Base-by-base conservation (phyloP, 306 rosid species). In the Begonia loranthoides region DNA sequence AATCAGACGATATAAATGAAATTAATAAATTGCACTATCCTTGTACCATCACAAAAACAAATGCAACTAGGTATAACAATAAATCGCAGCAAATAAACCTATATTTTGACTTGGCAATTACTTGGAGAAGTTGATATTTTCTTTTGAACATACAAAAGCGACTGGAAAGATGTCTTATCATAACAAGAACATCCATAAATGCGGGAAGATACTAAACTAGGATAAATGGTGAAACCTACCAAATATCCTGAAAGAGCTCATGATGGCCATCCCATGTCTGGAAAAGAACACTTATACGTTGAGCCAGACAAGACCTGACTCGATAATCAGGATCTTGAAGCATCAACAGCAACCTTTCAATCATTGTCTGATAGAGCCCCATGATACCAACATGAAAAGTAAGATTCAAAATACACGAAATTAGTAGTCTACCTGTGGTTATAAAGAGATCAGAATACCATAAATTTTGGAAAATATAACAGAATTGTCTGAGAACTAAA, bases 181-280 rank as follows among this genome's bases (percentile, higher is more conserved):
- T 45, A 15, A 45, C 9, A 9, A 56, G 12, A 46, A 28, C 52
- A 14, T 10, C 15, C 49, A 53, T 49, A 55, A 21, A 17, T 64
- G 13, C 64, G 56, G 51, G 38, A 61, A 67, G 54, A 58, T 65
- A 54, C 39, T 17, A 45, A 17, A n/a, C 2, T 9, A 14, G 1
- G 28, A 28, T 28, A 28, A 28, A 28, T 5, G 9, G 36, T 34
- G 63, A 13, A 61, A 76, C 95, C 36, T 14, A 89, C 97, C 94
- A 82, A 59, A 89, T 79, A 76, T 89, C 97, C 45, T 77, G 77
- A 71, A 89, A 89, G 55, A 89, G 77, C 67, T 82, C 97, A 59
- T 76, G 74, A 54, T 89, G 97, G 15, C 95, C 97, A 71, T 82
- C 95, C 97, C 95, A 84, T 45, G 90, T 89, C 65, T 79, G 89